Evolutionary conservation across 305 asterid genomes (phyloP).

Genomic region (Plantago coronopus): DNA sequence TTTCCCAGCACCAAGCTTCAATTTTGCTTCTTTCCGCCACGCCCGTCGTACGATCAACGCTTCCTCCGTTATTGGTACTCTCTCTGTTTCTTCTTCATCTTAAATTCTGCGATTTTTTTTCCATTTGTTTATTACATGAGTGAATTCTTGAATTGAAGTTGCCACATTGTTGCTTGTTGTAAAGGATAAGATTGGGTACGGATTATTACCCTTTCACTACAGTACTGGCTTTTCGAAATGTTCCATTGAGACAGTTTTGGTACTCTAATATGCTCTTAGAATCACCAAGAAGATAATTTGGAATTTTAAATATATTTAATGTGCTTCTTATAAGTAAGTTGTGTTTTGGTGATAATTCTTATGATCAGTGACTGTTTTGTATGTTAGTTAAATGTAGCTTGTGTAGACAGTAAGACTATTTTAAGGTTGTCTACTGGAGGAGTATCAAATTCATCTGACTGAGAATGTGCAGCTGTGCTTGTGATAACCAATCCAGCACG

Average conservation of each 20-base stretch:
- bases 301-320: no score
- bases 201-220: no score
- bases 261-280: not conserved
- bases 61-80: not conserved
- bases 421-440: no score
- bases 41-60: not conserved
- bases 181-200: not conserved
- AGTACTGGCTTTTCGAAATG: no score
- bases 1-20: conserved; percentile 22
- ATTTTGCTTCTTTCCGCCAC: conserved; percentile 16
- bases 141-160: not conserved
- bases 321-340: not conserved
- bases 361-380: no score
- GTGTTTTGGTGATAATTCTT: no score
- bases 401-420: no score
- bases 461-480: no score
- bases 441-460: no score
- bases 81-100: not conserved
- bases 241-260: not conserved
- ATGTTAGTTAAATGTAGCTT: no score
- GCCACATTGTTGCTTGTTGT: not conserved
- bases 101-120: not conserved
- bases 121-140: not conserved
- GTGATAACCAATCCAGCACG: no score
- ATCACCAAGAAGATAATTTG: no score